phyloP scores from a whole-genome alignment of 805 yeast species.

The Peterozyma xylosa region DNA sequence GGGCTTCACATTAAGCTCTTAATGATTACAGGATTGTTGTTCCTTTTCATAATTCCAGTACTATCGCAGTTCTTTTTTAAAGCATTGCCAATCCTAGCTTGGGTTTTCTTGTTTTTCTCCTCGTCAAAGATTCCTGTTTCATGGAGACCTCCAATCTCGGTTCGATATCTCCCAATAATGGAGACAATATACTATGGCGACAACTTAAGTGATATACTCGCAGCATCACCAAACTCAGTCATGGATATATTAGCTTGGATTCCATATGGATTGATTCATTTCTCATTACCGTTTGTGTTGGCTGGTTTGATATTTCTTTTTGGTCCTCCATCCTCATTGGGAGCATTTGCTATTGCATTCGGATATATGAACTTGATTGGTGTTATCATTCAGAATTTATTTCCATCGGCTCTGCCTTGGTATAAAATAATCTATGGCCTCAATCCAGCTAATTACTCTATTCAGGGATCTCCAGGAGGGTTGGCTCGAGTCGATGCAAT shows the following conservation, averaged over 20 bases:
- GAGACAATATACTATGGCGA: constrained; percentile 92
- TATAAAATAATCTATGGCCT: constrained; percentile 79
- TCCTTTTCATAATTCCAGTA: constrained; percentile 58
- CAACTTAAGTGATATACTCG: constrained; percentile 75
- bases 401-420: constrained; percentile 99
- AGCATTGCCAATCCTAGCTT: constrained; percentile 76
- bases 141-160: constrained; percentile 84
- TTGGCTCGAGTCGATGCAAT: constrained; percentile 77
- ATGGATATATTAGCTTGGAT: constrained; percentile 89
- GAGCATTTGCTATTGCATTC: constrained; percentile 85
- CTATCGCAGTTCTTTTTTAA: constrained; percentile 79
- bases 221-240: constrained; percentile 55
- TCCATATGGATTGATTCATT: constrained; percentile 90
- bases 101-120: constrained; percentile 79
- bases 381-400: constrained; percentile 71
- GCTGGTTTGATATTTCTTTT: constrained; percentile 73
- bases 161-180: constrained; percentile 81
- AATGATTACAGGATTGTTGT: constrained; percentile 27
- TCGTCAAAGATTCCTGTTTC: constrained; percentile 65
- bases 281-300: constrained; percentile 82
- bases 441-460: constrained; percentile 81
- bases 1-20: constrained; percentile 27
- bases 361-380: constrained; percentile 92
- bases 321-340: constrained; percentile 84
- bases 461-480: constrained; percentile 96